A percentile compares a stretch with the other conserved stretches of the same genome.
These are phyloP conservation scores for Syncephalastrum monosporum DNA, from an alignment of 371 early-diverging fungal genomes.

Conservation along the genomic window DNA sequence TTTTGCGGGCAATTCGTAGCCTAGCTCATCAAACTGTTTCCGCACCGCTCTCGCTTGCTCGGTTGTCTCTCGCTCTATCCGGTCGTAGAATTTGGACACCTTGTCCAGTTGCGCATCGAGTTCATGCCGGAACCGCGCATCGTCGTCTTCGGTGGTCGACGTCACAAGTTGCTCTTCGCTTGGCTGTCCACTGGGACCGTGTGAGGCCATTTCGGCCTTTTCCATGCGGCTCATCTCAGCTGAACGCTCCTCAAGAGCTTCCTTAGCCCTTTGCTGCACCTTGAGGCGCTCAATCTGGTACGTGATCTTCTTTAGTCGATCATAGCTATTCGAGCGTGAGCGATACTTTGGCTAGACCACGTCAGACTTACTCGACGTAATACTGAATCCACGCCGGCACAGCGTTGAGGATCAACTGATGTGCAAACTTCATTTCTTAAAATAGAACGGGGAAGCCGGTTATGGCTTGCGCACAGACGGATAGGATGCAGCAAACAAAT, in stretches of 20 bases:
- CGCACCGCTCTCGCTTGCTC: constrained; percentile 11
- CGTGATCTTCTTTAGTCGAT: constrained; percentile 17
- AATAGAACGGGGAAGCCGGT: too few relatives aligned
- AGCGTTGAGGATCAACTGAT: constrained; percentile 19
- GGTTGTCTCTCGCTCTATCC: constrained; percentile 9
- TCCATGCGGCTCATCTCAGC: too few relatives aligned
- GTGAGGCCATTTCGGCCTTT: too few relatives aligned
- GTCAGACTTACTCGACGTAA: constrained; percentile 21
- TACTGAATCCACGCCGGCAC: constrained; percentile 25
- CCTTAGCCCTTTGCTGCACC: constrained; percentile 8
- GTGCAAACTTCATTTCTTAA: constrained; percentile 21
- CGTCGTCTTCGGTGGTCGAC: background rate
- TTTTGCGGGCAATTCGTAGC: constrained; percentile 3
- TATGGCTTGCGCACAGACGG: too few relatives aligned
- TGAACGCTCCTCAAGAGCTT: too few relatives aligned
- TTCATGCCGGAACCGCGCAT: constrained; percentile 6
- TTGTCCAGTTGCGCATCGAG: constrained; percentile 20
- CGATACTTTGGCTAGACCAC: background rate
- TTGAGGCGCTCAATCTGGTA: constrained; percentile 18
- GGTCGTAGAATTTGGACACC: constrained; percentile 14
- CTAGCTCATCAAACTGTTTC: constrained; percentile 9
- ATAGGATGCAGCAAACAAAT: too few relatives aligned
- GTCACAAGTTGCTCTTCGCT: too few relatives aligned
- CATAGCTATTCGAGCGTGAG: constrained; percentile 10
- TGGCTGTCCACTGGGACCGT: too few relatives aligned